Evolutionary conservation across 2,329 filamentous ascomycete species (phyloP), one percentile per base, ranked within the genome.

Genomic region (Xylariaceae sp.): DNA sequence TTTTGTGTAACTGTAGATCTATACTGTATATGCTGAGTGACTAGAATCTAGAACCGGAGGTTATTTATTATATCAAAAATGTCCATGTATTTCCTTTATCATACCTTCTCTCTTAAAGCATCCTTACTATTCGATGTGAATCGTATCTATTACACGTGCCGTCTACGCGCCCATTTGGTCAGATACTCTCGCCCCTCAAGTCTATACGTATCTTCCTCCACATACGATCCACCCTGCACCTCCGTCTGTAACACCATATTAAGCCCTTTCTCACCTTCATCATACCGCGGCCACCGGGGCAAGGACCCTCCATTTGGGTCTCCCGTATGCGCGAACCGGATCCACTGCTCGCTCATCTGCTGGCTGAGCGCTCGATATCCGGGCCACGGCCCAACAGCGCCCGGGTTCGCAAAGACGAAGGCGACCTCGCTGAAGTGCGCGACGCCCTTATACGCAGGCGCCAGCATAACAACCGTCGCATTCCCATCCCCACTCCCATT

Each of bases 391-490:
- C 67, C 68, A 2, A 67, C 45, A 14, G 47, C 58, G 2, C 43
- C 58, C 51, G 67, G 67, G 40, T 69, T 73, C 33, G 69, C 71
- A 50, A 80, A 79, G 33, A 71, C 68, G 54, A 80, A 69, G 2
- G 69, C 63, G 2, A 76, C 76, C 24, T 76, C 71, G 50, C 69
- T 70, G 61, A 80, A 79, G n/a, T 79, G 67, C 43, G 61, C 55
- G 12, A 67, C 67, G 31, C 68, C 67, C 28, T 72, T 67, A 1
- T 73, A 69, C 9, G 74, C 71, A 0, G 75, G 69, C 8, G 59
- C 63, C 23, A 69, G 59, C 55, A 56, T 48, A 12, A 56, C 36
- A 12, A 53, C 34, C 19, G 56, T 58, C 31, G 6, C 37, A 23
- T 53, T 55, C 4, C 19, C 39, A 3, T 9, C 19, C 12, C 29